phyloP scores from a whole-genome alignment of 192 early-diverging fungal genomes.

The Chytriomyces sp. region DNA sequence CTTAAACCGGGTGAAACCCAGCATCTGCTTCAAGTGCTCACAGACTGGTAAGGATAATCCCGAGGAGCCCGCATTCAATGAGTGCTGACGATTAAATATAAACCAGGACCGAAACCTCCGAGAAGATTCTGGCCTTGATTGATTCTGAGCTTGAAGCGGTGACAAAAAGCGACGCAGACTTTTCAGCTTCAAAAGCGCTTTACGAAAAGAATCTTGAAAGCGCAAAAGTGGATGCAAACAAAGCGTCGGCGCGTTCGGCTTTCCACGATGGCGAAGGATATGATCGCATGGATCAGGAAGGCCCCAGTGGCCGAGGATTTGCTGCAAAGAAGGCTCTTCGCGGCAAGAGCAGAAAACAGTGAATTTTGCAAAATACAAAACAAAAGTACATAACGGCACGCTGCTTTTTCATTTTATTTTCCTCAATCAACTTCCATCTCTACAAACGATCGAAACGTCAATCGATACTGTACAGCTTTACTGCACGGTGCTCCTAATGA shows the following conservation, averaged over 20 bases:
- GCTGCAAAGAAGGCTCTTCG: neutral
- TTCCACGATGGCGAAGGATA: conserved; percentile 15
- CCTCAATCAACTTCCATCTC: no score
- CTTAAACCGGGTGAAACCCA: conserved; percentile 68
- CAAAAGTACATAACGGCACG: no score
- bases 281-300: conserved; percentile 11
- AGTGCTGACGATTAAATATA: neutral
- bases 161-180: conserved; percentile 30
- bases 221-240: conserved; percentile 38
- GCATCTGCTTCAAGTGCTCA: conserved; percentile 59
- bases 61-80: neutral
- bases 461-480: no score
- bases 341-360: conserved; percentile 11
- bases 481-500: neutral
- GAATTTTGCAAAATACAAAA: neutral
- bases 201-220: conserved; percentile 41
- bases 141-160: conserved; percentile 60
- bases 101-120: conserved; percentile 61
- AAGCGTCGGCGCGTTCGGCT: conserved; percentile 10
- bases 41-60: conserved; percentile 58
- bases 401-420: no score
- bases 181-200: conserved; percentile 38
- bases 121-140: conserved; percentile 57
- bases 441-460: no score
- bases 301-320: neutral